Conservation (phyloP, 2,329 filamentous ascomycete genomes). For the Tolypocladium ovalisporum region DNA sequence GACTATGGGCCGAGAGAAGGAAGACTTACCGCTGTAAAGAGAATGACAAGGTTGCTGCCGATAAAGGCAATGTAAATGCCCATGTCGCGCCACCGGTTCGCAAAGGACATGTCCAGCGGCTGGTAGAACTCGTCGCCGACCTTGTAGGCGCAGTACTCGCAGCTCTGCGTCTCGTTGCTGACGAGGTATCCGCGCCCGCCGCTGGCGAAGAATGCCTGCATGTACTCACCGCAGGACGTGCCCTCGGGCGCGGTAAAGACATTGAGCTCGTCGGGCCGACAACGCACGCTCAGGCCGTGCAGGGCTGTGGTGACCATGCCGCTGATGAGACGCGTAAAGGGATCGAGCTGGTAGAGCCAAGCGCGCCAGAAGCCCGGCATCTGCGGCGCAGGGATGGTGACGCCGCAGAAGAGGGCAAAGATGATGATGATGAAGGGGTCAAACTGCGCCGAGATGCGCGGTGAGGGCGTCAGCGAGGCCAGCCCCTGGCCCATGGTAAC, state of each 20-base stretch:
- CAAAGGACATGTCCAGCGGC: slow-evolving; percentile 54
- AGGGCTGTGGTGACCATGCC: slow-evolving; percentile 73
- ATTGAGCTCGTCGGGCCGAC: slow-evolving; percentile 51
- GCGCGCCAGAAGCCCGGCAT: slow-evolving; percentile 70
- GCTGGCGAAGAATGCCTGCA: slow-evolving; percentile 54
- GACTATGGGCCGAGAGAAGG: background rate
- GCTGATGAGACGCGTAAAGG: slow-evolving; percentile 71
- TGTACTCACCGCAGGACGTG: slow-evolving; percentile 65
- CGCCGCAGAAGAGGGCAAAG: slow-evolving; percentile 79
- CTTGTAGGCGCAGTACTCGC: slow-evolving; percentile 73
- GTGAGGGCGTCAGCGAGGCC: slow-evolving; percentile 64
- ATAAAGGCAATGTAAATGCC: slow-evolving; percentile 71
- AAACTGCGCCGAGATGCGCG: slow-evolving; percentile 68
- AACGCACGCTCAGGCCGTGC: slow-evolving; percentile 52
- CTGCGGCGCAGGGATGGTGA: slow-evolving; percentile 66
- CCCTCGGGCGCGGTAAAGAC: slow-evolving; percentile 55
- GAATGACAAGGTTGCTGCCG: slow-evolving; percentile 60
- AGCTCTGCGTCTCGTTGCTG: slow-evolving; percentile 52
- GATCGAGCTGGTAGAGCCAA: slow-evolving; percentile 76
- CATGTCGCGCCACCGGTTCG: slow-evolving; percentile 67
- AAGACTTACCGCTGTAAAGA: slow-evolving; percentile 41
- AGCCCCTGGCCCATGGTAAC: slow-evolving; percentile 71
- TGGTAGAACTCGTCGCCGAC: slow-evolving; percentile 72
- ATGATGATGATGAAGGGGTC: slow-evolving; percentile 77
- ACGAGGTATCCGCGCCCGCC: slow-evolving; percentile 66